Percentiles rank a stretch among this genome's conserved stretches.
These are phyloP conservation scores for Xerocomellus dryophilus DNA, from an alignment of 768 basidiomycete species.

Conservation along the genomic window DNA sequence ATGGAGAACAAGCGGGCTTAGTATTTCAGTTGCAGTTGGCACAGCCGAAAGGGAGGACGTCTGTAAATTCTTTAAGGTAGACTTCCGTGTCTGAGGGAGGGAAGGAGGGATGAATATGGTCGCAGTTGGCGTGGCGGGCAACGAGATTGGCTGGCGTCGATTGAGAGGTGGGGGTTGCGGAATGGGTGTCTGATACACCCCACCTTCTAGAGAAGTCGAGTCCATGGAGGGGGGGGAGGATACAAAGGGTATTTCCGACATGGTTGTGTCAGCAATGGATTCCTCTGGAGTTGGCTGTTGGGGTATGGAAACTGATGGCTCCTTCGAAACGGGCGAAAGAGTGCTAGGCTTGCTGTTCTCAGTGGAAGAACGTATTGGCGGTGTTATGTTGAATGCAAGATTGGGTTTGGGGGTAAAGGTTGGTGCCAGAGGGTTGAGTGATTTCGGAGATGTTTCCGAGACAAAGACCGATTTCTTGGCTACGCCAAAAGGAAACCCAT, in stretches of 20 bases:
- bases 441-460: constrained; percentile 7
- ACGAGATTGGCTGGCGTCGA: constrained; percentile 31
- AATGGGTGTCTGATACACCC: constrained; percentile 10
- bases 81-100: constrained; percentile 13
- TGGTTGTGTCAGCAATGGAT: background rate
- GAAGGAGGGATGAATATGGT: constrained; percentile 17
- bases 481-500: background rate
- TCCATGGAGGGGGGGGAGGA: constrained; percentile 17
- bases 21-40: constrained; percentile 31
- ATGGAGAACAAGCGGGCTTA: constrained; percentile 31
- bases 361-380: background rate
- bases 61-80: constrained; percentile 27
- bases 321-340: background rate
- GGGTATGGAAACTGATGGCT: background rate
- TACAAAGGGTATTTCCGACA: constrained; percentile 4
- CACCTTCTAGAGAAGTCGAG: constrained; percentile 3
- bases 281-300: background rate
- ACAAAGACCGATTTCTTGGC: background rate
- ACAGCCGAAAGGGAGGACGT: constrained; percentile 19
- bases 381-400: background rate
- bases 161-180: constrained; percentile 28
- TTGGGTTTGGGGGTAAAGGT: constrained; percentile 12
- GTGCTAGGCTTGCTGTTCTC: background rate
- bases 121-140: constrained; percentile 33
- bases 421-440: constrained; percentile 21